These are phyloP conservation scores for Mycogone perniciosa DNA, from an alignment of 2,329 filamentous ascomycete species.

Conservation along the genomic window DNA sequence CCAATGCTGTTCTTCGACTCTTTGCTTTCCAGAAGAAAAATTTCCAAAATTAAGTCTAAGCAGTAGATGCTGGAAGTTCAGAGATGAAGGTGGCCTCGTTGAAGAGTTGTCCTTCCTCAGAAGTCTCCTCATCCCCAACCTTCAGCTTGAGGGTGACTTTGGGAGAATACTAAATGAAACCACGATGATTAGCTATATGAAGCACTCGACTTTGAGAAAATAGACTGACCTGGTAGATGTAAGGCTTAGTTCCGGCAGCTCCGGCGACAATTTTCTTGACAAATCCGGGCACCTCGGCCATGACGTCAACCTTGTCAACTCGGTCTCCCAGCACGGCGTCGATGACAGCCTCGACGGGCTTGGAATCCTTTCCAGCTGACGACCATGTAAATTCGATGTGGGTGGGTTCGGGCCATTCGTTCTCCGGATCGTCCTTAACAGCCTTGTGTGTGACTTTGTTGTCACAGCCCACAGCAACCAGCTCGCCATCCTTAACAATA, in stretches of 20 bases:
- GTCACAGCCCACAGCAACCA: conserved; percentile 63
- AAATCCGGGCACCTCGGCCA: conserved; percentile 93
- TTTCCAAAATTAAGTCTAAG: background rate
- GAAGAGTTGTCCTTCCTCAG: conserved; percentile 74
- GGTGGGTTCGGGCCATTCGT: conserved; percentile 83
- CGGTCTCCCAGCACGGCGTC: conserved; percentile 62
- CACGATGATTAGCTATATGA: background rate
- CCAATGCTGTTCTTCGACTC: conserved; percentile 15
- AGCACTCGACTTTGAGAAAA: background rate
- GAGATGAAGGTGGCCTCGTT: conserved; percentile 96
- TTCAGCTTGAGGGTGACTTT: conserved; percentile 73
- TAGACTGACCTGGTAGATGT: conserved; percentile 81
- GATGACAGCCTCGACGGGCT: conserved; percentile 62
- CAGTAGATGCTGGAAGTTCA: conserved; percentile 27
- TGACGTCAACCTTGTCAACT: conserved; percentile 78
- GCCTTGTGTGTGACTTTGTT: conserved; percentile 64
- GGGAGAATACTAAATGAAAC: conserved; percentile 57
- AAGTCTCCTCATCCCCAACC: conserved; percentile 70
- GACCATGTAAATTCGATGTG: conserved; percentile 70
- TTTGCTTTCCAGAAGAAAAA: background rate
- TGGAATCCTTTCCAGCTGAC: conserved; percentile 70
- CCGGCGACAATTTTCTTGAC: conserved; percentile 89
- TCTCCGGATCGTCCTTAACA: conserved; percentile 65
- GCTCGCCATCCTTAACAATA: conserved; percentile 72
- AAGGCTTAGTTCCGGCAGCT: conserved; percentile 88